Evolutionary conservation across 495 filamentous ascomycete genomes (phyloP), one percentile per base, ranked within the genome.

Genomic region (Podospora comata): DNA sequence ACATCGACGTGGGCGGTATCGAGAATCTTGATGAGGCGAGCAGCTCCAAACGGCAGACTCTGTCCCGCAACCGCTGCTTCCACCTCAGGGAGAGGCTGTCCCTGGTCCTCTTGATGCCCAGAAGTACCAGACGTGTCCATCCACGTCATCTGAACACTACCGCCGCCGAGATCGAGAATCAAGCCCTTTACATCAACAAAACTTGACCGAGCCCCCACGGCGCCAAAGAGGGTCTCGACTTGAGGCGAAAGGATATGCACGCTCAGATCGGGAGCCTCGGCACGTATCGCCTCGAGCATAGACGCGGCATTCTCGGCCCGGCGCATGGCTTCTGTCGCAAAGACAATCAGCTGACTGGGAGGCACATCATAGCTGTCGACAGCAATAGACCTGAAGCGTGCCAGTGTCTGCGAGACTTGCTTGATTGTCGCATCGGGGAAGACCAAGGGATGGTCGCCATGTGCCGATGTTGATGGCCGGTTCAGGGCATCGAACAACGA

Each of bases 81-180:
- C 20, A 82, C 70, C 64, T 81, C 83, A 67, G 84, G 84, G 20
- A 67, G 70, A 4, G 70, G 4, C 6, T 79, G 69, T 83, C 86
- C 18, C 85, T 81, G 71, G 86, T 75, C 1, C 82, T 75, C 0
- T 79, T 81, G 7, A 2, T 5, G 7, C 39, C 39, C 39, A 48
- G 39, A 48, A 11, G 39, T 48, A 11, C 39, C 39, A 48, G 39
- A 48, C 0, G 89, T 87, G 61, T 88, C 81, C 74, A 97, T 84
- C 85, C 92, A 96, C 6, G 91, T 92, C 80, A 97, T 88, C 79
- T 97, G 94, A 64, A 92, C 91, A 71, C 92, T 96, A 1, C 94
- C 94, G 2, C 94, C 94, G 2, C 94, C 94, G 0, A 97, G 85
- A 74, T 97, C 94, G 78, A 97, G 90, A 23, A 94, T 90, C 23